Evolutionary conservation across 2,329 filamentous ascomycete genomes (phyloP).

Genomic region (Talaromyces sp.): DNA sequence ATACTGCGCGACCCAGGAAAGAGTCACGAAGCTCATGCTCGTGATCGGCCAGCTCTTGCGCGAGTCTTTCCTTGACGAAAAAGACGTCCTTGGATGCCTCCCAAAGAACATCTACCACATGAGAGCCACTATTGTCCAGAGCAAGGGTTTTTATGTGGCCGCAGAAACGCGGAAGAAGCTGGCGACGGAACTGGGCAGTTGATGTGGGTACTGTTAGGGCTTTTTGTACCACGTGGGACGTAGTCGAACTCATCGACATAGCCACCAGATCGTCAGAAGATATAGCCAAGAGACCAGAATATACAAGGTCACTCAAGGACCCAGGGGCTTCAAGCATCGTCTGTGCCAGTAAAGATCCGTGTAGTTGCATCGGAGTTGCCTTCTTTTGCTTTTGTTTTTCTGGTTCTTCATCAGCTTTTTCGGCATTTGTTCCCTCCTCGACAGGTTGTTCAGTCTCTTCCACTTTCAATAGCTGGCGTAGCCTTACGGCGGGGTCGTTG

Average conservation of each 20-base stretch:
- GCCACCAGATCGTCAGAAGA: slow-evolving; percentile 52
- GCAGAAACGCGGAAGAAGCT: slow-evolving; percentile 60
- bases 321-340: slow-evolving; percentile 72
- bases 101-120: slow-evolving; percentile 64
- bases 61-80: slow-evolving; percentile 64
- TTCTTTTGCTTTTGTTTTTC: slow-evolving; percentile 34
- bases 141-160: slow-evolving; percentile 58
- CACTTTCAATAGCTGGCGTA: slow-evolving; percentile 58
- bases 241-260: slow-evolving; percentile 59
- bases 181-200: slow-evolving; percentile 53
- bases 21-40: slow-evolving; percentile 61
- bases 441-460: slow-evolving; percentile 47
- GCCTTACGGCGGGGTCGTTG: slow-evolving; percentile 44
- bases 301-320: slow-evolving; percentile 62
- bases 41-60: slow-evolving; percentile 55
- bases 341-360: slow-evolving; percentile 78
- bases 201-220: slow-evolving; percentile 53
- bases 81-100: slow-evolving; percentile 58
- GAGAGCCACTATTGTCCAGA: slow-evolving; percentile 58
- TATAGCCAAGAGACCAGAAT: slow-evolving; percentile 63
- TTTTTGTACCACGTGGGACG: slow-evolving; percentile 61
- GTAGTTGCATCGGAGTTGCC: slow-evolving; percentile 53
- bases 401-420: slow-evolving; percentile 12
- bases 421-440: slow-evolving; percentile 34
- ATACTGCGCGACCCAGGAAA: slow-evolving; percentile 61